phyloP scores from a whole-genome alignment of 768 basidiomycete genomes.

The Antrodiella citrinella region DNA sequence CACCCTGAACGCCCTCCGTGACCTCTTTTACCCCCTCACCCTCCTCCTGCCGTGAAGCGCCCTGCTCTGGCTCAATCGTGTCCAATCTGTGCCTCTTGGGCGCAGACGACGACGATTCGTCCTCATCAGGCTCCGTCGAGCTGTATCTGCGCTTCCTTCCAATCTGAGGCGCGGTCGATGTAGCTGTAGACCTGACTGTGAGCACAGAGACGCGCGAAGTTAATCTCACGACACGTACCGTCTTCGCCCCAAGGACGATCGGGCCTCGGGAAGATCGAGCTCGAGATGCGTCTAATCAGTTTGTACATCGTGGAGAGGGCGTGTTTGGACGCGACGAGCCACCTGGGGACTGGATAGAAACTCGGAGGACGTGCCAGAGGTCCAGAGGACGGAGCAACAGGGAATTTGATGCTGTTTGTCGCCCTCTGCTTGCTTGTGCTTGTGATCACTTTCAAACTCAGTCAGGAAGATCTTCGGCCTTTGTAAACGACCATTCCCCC shows the following conservation, averaged over 20 bases:
- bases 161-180: constrained; percentile 65
- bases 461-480: neutral
- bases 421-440: no score
- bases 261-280: constrained; percentile 58
- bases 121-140: constrained; percentile 31
- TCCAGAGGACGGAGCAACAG: neutral
- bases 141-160: constrained; percentile 61
- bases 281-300: constrained; percentile 63
- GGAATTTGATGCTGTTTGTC: neutral
- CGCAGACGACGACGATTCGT: constrained; percentile 29
- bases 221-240: constrained; percentile 36
- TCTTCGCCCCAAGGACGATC: constrained; percentile 76
- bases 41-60: constrained; percentile 21
- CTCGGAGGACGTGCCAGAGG: neutral
- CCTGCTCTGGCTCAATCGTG: constrained; percentile 25
- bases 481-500: neutral
- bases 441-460: neutral
- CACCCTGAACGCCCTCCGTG: constrained; percentile 60
- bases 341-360: neutral
- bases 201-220: constrained; percentile 13
- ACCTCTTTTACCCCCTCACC: constrained; percentile 57
- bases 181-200: constrained; percentile 35
- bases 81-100: constrained; percentile 37
- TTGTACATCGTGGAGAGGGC: constrained; percentile 43
- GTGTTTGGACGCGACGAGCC: neutral